Base-by-base conservation (phyloP, 2,329 filamentous ascomycete species). In the Pyrenophora tritici-repentis region DNA sequence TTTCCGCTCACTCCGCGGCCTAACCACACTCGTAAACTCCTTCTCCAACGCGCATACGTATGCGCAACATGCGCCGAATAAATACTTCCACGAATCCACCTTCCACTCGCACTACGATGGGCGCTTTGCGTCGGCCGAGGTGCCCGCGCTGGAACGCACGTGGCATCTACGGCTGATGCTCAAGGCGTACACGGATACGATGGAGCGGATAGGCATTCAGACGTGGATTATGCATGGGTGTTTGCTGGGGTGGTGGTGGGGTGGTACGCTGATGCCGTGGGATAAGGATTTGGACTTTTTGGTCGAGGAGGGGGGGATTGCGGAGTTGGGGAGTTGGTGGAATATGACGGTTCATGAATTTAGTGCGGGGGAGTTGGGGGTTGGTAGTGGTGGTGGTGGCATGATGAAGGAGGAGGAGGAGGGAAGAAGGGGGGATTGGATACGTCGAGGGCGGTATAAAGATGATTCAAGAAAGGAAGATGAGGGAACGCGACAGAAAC, bases 191-290 rank as follows among this genome's bases (percentile, higher is more conserved):
- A 73, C 84, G 2, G 70, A 74, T 1, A 81, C 81, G 5, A 85
- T 85, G 82, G 71, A 76, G 35, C 75, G 79, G 42, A 76, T 85
- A 26, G 79, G 81, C 12, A 78, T 79, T 3, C 79, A 84, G 57
- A 86, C 83, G 7, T 86, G 83, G 83, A 79, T 86, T 49, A 85
- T 85, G 81, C 83, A 86, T 58, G 83, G 83, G 10, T 81, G 80
- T 5, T 70, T 86, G 34, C 72, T 86, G 13, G 81, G 82, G 31
- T 86, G 83, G 83, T 86, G 81, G 78, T 86, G 83, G 83, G 85
- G 84, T 58, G 76, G 79, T 45, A 78, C 79, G 63, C 79, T 84
- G 60, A 78, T 86, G 70, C 83, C 83, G 2, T 86, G 83, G 83
- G 83, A 86, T 63, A 80, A 78, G 10, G 83, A 86, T 58, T 64